phyloP scores from a whole-genome alignment of 129 eudicot genomes.

The Flaveria trinervia region DNA sequence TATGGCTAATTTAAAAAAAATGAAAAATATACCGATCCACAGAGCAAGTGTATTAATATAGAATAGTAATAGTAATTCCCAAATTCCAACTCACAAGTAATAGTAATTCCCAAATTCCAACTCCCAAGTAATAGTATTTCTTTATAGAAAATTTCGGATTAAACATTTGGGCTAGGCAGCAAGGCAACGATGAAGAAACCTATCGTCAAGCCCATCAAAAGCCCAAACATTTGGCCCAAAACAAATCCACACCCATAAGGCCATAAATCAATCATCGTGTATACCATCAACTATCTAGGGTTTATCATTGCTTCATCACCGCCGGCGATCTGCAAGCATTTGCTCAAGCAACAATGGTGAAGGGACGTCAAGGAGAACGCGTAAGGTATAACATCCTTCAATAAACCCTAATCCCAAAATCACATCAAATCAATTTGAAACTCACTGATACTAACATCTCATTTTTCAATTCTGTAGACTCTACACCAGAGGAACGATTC shows the following conservation, averaged over 20 bases:
- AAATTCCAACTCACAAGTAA: too few species aligned
- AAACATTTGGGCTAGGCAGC: not conserved
- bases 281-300: constrained; percentile 33
- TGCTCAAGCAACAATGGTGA: constrained; percentile 63
- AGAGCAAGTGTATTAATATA: too few species aligned
- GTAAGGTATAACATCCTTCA: constrained; percentile 48
- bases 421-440: not conserved
- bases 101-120: too few species aligned
- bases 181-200: not conserved
- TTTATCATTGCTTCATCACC: constrained; percentile 33
- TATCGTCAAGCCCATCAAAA: constrained; percentile 23
- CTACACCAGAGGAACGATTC: constrained; percentile 84
- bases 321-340: constrained; percentile 26
- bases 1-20: too few species aligned
- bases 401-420: not conserved
- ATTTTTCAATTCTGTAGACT: constrained; percentile 42
- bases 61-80: too few species aligned
- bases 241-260: not conserved
- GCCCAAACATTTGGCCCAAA: constrained; percentile 28
- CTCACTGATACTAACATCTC: not conserved
- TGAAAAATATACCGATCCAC: too few species aligned
- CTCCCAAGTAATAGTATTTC: too few species aligned
- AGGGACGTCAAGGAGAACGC: constrained; percentile 95
- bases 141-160: not conserved
- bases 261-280: not conserved